Percentiles rank a stretch among this genome's conserved stretches.
Evolutionary conservation across 495 filamentous ascomycete genomes (phyloP).

Genomic region (Trichoderma gamsii): DNA sequence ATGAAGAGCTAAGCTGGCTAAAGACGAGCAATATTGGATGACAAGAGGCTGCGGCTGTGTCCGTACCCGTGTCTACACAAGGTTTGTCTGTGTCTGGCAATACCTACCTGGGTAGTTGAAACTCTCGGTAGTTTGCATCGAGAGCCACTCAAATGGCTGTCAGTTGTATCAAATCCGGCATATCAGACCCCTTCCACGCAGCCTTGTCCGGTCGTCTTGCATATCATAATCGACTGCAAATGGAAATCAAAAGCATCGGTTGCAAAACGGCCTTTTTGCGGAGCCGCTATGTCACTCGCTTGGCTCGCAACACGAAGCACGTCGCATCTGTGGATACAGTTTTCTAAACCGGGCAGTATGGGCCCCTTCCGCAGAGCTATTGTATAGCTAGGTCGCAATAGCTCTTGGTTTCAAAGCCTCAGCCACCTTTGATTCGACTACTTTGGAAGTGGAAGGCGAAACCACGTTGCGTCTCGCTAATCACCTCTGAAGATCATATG

Average conservation of each 20-base stretch:
- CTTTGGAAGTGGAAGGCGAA: not conserved
- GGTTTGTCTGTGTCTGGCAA: not conserved
- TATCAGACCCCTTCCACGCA: not conserved
- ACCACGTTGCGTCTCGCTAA: not conserved
- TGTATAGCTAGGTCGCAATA: not conserved
- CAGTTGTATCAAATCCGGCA: not conserved
- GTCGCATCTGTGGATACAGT: not conserved
- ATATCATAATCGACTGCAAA: not conserved
- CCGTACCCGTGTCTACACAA: no score
- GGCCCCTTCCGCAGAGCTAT: not conserved
- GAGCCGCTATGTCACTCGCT: not conserved
- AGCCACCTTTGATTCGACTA: not conserved
- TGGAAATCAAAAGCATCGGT: not conserved
- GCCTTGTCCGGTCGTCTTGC: conserved; percentile 2
- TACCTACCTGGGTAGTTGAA: not conserved
- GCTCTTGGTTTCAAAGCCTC: not conserved
- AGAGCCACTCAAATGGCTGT: not conserved
- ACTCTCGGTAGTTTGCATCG: not conserved
- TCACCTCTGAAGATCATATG: not conserved
- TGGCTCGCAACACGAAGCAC: not conserved
- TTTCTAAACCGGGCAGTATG: not conserved
- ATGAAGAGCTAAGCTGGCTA: no score
- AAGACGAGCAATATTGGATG: no score
- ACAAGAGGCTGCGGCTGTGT: no score
- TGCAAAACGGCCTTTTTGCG: conserved; percentile 8